Percentiles rank a stretch among this genome's conserved stretches.
These are phyloP conservation scores for Haplosporangium sp. DNA, from an alignment of 371 early-diverging fungal genomes.

Conservation along the genomic window DNA sequence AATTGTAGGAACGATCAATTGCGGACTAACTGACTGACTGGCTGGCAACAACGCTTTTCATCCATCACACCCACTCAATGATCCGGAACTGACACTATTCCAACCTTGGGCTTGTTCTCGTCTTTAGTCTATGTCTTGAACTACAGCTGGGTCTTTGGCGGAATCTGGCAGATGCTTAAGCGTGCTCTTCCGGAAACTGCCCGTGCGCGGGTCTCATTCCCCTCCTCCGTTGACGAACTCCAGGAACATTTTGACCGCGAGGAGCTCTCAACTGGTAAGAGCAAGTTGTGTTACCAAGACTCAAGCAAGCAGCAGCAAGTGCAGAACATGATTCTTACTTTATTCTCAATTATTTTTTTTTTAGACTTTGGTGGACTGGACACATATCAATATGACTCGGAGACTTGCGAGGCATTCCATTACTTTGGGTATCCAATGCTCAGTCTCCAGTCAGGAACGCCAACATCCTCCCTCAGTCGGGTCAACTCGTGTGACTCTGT, in stretches of 20 bases:
- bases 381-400: slow-evolving; percentile 31
- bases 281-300: too few species aligned
- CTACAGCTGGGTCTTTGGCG: slow-evolving; percentile 58
- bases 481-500: slow-evolving; percentile 55
- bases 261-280: slow-evolving; percentile 43
- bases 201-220: slow-evolving; percentile 56
- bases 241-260: slow-evolving; percentile 46
- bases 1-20: background rate
- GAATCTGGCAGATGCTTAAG: slow-evolving; percentile 57
- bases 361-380: slow-evolving; percentile 49
- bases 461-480: slow-evolving; percentile 39
- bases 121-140: slow-evolving; percentile 56
- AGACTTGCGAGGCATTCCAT: slow-evolving; percentile 46
- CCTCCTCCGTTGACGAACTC: slow-evolving; percentile 43
- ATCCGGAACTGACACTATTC: background rate
- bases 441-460: slow-evolving; percentile 42
- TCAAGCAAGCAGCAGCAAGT: background rate
- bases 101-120: background rate
- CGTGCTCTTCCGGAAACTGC: slow-evolving; percentile 56
- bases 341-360: background rate
- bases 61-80: too few species aligned
- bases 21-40: too few species aligned
- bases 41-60: background rate
- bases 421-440: slow-evolving; percentile 47
- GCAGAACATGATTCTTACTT: background rate